Percentiles rank a stretch among this genome's conserved stretches.
These are phyloP conservation scores for Pseudonectria buxi DNA, from an alignment of 2,329 filamentous ascomycete genomes.

Conservation along the genomic window DNA sequence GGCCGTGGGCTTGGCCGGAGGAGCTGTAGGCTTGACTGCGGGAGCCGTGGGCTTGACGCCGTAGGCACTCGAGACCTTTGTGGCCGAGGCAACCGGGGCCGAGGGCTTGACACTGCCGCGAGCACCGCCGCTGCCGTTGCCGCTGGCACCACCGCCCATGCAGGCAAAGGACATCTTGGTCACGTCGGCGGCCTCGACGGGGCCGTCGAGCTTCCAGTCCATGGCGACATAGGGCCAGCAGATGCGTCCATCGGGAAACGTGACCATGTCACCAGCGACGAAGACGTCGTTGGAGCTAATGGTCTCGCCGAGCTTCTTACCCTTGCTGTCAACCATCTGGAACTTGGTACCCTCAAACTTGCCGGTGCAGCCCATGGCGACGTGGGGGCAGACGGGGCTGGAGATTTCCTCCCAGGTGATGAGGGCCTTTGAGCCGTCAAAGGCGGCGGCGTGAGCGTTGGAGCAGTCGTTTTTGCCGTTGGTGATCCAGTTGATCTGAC, in stretches of 20 bases:
- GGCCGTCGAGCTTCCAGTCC: constrained; percentile 36
- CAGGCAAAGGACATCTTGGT: constrained; percentile 50
- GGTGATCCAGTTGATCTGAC: constrained; percentile 55
- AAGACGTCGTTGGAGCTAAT: constrained; percentile 46
- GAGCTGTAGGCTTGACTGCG: too few species aligned
- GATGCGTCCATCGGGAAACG: constrained; percentile 48
- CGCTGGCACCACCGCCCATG: constrained; percentile 17
- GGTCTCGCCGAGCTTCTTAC: constrained; percentile 44
- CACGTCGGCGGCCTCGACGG: constrained; percentile 16
- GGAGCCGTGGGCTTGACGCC: too few species aligned
- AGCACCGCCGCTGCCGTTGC: constrained; percentile 1
- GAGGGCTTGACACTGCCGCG: constrained; percentile 1
- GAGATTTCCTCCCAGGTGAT: constrained; percentile 57
- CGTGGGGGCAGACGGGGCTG: constrained; percentile 45
- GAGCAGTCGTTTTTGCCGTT: constrained; percentile 43
- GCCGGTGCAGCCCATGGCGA: constrained; percentile 55
- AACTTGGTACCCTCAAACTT: constrained; percentile 52
- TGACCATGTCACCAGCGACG: constrained; percentile 57
- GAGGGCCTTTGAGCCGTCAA: constrained; percentile 45
- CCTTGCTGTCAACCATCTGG: constrained; percentile 47
- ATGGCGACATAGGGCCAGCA: constrained; percentile 57
- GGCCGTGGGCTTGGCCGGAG: too few species aligned
- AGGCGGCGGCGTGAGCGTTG: constrained; percentile 52
- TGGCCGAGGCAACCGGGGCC: constrained; percentile 5
- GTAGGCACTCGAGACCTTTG: not conserved